phyloP scores from a whole-genome alignment of 2,329 filamentous ascomycete genomes.

The Orbilia brochopaga region DNA sequence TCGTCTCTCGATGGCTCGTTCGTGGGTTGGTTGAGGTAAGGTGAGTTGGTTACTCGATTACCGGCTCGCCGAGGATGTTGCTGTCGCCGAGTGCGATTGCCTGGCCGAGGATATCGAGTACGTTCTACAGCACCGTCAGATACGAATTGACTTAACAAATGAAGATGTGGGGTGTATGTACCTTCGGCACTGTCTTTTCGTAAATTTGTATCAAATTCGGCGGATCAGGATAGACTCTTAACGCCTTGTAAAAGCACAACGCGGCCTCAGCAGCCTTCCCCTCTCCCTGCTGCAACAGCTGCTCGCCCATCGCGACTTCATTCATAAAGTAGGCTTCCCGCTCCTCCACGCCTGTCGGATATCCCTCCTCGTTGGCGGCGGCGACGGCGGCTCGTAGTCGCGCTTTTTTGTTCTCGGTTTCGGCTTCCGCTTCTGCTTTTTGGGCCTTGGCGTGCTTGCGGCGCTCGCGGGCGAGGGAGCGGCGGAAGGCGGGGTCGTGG shows the following conservation, averaged over 20 bases:
- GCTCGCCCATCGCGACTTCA: slow-evolving; percentile 87
- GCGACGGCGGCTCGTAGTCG: slow-evolving; percentile 78
- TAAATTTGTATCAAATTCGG: slow-evolving; percentile 94
- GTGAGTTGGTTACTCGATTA: slow-evolving; percentile 52
- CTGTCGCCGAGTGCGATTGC: slow-evolving; percentile 86
- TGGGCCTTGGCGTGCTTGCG: slow-evolving; percentile 73
- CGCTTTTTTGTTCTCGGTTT: slow-evolving; percentile 71
- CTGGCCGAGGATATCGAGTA: slow-evolving; percentile 93
- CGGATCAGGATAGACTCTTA: slow-evolving; percentile 97
- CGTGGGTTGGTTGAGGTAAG: background rate
- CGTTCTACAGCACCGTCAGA: slow-evolving; percentile 65
- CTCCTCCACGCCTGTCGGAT: slow-evolving; percentile 87
- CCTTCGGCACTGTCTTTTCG: slow-evolving; percentile 98
- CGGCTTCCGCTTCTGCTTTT: slow-evolving; percentile 73
- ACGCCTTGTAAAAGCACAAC: slow-evolving; percentile 94
- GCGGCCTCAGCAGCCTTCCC: slow-evolving; percentile 73
- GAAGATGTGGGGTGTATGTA: slow-evolving; percentile 57
- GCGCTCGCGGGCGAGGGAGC: slow-evolving; percentile 74
- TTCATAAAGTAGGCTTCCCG: slow-evolving; percentile 97
- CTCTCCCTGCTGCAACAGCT: slow-evolving; percentile 77
- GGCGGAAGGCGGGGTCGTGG: slow-evolving; percentile 69
- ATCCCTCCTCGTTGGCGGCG: slow-evolving; percentile 76
- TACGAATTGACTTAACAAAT: background rate
- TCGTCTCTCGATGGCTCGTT: no score
- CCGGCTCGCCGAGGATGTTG: slow-evolving; percentile 43